Conservation (phyloP, 805 yeast genomes). For the Yarrowia keelungensis region DNA sequence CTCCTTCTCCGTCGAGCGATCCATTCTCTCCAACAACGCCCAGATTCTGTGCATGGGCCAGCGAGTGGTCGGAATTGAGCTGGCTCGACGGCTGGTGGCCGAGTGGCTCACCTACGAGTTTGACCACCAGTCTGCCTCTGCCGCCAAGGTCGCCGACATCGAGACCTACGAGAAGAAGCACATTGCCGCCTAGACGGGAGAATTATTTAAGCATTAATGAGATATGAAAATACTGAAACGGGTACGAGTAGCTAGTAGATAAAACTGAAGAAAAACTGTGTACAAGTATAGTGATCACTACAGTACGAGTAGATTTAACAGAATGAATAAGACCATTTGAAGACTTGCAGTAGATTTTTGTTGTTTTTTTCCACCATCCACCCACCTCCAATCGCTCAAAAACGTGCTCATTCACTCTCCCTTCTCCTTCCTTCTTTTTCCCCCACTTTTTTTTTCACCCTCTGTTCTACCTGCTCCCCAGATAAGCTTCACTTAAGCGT, state of each 20-base stretch:
- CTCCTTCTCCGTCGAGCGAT: conserved; percentile 56
- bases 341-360: too few relatives aligned
- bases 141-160: conserved; percentile 53
- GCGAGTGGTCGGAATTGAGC: conserved; percentile 56
- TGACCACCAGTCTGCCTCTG: conserved; percentile 54
- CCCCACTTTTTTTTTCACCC: background rate
- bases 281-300: too few relatives aligned
- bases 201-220: background rate
- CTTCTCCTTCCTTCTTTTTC: background rate
- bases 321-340: too few relatives aligned
- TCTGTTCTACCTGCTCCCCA: background rate
- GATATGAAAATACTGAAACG: background rate
- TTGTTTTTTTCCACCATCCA: too few relatives aligned
- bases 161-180: conserved; percentile 46
- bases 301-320: too few relatives aligned
- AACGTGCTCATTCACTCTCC: too few relatives aligned
- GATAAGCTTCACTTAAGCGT: background rate
- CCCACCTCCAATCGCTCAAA: too few relatives aligned
- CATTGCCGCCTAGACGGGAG: conserved; percentile 10
- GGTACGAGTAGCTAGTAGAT: too few relatives aligned
- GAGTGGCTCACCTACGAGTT: conserved; percentile 57
- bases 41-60: conserved; percentile 59
- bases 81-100: conserved; percentile 54
- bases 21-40: conserved; percentile 55
- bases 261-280: too few relatives aligned